phyloP scores from a whole-genome alignment of 1,284 basidiomycete genomes.

The Cystobasidium sp. region DNA sequence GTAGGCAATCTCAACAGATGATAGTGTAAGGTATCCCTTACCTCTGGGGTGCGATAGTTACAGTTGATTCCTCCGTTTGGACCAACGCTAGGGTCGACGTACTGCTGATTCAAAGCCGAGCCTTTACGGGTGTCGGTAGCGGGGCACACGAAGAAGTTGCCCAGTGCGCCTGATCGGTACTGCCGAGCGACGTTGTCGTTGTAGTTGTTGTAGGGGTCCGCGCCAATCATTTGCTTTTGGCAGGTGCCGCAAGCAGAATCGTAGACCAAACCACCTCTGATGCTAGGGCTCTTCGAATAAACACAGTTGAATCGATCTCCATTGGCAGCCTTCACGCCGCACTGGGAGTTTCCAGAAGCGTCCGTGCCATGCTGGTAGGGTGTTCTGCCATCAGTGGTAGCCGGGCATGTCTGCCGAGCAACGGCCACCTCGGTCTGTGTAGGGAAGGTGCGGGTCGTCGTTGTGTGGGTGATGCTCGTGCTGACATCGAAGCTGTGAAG shows the following conservation, averaged over 20 bases:
- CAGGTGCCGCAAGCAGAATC: conserved; percentile 27
- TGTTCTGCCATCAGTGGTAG: conserved; percentile 11
- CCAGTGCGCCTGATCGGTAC: conserved; percentile 10
- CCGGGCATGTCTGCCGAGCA: conserved; percentile 28
- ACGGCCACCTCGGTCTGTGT: conserved; percentile 28
- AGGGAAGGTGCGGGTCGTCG: conserved; percentile 20
- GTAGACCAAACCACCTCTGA: conserved; percentile 30
- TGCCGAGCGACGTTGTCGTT: conserved; percentile 29
- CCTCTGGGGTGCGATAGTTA: conserved; percentile 20
- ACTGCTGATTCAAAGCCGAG: conserved; percentile 10
- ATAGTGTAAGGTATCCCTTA: background rate
- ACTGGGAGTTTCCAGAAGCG: conserved; percentile 24
- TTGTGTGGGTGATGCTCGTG: conserved; percentile 12
- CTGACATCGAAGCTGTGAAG: conserved; percentile 32
- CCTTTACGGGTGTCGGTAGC: conserved; percentile 18
- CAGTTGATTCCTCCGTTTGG: conserved; percentile 34
- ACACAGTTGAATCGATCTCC: conserved; percentile 14
- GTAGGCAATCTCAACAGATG: background rate
- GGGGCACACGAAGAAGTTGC: conserved; percentile 27
- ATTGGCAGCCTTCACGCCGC: conserved; percentile 2
- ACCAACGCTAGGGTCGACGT: conserved; percentile 24
- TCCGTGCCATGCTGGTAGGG: conserved; percentile 29
- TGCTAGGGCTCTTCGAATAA: conserved; percentile 22
- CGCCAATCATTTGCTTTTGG: conserved; percentile 30
- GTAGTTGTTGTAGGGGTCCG: conserved; percentile 10